These are phyloP conservation scores for Trichomonas tenax DNA, from an alignment of 208 protist species.

Conservation along the genomic window DNA sequence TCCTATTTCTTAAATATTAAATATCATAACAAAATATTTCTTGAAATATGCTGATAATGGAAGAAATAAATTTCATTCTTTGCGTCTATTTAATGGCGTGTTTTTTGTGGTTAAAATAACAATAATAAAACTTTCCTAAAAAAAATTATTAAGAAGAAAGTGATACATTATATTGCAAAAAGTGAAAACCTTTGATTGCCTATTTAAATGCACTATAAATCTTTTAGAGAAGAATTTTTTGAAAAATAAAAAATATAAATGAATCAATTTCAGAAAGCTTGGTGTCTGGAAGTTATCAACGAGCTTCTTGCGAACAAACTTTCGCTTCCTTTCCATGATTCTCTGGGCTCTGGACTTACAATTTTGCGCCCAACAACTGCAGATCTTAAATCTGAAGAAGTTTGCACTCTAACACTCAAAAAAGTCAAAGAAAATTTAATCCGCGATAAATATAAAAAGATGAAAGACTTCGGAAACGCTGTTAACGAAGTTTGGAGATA, in stretches of 20 bases:
- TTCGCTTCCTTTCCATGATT: neutral
- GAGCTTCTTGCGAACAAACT: neutral
- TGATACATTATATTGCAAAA: too few species aligned
- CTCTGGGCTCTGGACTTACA: neutral
- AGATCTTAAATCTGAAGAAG: neutral
- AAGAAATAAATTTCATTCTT: too few species aligned
- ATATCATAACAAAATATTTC: too few species aligned
- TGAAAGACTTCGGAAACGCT: neutral
- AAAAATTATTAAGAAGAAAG: too few species aligned
- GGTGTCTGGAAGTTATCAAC: neutral
- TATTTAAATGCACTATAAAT: too few species aligned
- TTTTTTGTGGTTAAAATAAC: too few species aligned
- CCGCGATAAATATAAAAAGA: neutral
- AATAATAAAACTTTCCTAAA: too few species aligned
- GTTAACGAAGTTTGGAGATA: neutral
- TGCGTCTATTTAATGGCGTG: too few species aligned
- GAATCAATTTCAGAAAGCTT: neutral
- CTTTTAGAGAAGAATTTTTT: too few species aligned
- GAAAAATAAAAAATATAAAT: neutral
- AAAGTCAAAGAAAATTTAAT: neutral
- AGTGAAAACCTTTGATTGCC: too few species aligned
- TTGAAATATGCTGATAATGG: too few species aligned
- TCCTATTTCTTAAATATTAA: too few species aligned
- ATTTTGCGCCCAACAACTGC: neutral
- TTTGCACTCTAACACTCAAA: neutral